A percentile compares a stretch with the other conserved stretches of the same genome.
Evolutionary conservation across 1,284 basidiomycete genomes (phyloP).

Genomic region (Cryptococcus wingfieldii): DNA sequence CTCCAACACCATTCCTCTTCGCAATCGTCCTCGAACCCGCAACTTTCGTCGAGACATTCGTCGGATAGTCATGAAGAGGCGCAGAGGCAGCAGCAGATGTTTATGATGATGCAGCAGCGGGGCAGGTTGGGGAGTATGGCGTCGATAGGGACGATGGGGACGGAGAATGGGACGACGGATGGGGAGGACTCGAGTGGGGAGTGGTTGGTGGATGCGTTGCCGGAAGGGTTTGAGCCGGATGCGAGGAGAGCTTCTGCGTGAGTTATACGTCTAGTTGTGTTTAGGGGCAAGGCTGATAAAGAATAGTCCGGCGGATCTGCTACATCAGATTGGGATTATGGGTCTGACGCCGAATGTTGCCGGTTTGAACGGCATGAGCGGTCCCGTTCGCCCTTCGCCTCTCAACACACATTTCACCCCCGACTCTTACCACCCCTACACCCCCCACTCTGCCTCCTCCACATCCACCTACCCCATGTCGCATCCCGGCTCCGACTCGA

Average conservation of each 20-base stretch:
- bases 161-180: slow-evolving; percentile 22
- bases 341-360: slow-evolving; percentile 3
- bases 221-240: slow-evolving; percentile 17
- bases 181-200: slow-evolving; percentile 4
- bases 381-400: slow-evolving; percentile 14
- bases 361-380: background rate
- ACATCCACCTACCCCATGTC: background rate
- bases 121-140: slow-evolving; percentile 40
- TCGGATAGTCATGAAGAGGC: slow-evolving; percentile 10
- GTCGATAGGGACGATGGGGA: slow-evolving; percentile 18
- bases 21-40: background rate
- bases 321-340: slow-evolving; percentile 16
- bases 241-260: slow-evolving; percentile 14
- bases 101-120: slow-evolving; percentile 30
- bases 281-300: background rate
- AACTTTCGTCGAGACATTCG: background rate
- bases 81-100: slow-evolving; percentile 20
- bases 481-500: slow-evolving; percentile 2
- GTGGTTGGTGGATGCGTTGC: slow-evolving; percentile 3
- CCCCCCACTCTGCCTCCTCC: background rate
- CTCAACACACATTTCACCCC: slow-evolving; percentile 13
- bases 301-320: slow-evolving; percentile 13
- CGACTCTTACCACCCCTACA: slow-evolving; percentile 1
- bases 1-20: background rate
- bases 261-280: background rate